Percentiles rank a stretch among this genome's conserved stretches.
These are phyloP conservation scores for Phytophthora cryptogea DNA, from an alignment of 352 stramenopile genomes.

Conservation along the genomic window DNA sequence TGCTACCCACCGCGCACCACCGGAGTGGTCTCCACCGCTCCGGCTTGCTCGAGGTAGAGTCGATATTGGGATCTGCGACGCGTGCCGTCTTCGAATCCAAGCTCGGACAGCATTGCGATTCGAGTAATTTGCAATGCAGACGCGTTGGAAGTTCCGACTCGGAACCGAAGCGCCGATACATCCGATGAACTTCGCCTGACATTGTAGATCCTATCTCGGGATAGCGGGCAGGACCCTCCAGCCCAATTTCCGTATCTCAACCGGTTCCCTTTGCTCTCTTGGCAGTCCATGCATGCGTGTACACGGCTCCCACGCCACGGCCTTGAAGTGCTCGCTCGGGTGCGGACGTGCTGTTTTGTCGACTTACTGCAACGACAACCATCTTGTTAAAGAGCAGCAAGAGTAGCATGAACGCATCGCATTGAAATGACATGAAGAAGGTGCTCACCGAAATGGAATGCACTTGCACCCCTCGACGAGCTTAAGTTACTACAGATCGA, in stretches of 20 bases:
- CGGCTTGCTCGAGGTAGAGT: neutral
- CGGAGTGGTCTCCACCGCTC: neutral
- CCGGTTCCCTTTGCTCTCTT: constrained; percentile 2
- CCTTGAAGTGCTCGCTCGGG: constrained; percentile 2
- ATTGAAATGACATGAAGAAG: constrained; percentile 4
- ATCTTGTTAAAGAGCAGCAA: neutral
- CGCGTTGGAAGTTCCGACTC: constrained; percentile 1
- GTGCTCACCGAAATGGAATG: constrained; percentile 16
- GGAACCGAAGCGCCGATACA: too few species aligned
- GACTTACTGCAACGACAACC: constrained; percentile 1
- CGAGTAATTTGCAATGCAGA: constrained; percentile 15
- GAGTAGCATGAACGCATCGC: neutral
- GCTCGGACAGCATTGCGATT: constrained; percentile 12
- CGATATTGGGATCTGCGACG: constrained; percentile 7
- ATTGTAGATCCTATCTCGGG: constrained; percentile 16
- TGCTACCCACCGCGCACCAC: neutral
- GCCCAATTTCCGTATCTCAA: constrained; percentile 19
- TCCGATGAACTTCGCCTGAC: neutral
- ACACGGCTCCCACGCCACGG: neutral
- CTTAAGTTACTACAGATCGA: constrained; percentile 25
- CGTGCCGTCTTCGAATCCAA: constrained; percentile 20
- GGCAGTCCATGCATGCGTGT: constrained; percentile 8
- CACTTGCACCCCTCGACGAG: constrained; percentile 22
- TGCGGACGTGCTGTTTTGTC: constrained; percentile 8
- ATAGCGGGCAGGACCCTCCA: constrained; percentile 11